Percentiles rank a stretch among this genome's conserved stretches.
Evolutionary conservation across 352 stramenopile genomes (phyloP).

Genomic region (Phytophthora cactorum): DNA sequence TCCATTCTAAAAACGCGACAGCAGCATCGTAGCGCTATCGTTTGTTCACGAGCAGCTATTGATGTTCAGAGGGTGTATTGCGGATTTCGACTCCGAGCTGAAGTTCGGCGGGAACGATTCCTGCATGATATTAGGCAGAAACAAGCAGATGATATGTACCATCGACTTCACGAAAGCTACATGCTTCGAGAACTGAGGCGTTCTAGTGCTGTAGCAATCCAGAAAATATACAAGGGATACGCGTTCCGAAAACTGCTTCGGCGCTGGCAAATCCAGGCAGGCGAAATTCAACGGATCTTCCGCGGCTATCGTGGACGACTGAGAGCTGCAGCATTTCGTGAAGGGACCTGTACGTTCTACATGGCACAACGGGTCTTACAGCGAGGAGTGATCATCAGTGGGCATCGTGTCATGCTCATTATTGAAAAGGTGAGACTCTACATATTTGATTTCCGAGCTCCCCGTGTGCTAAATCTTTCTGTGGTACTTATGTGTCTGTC

Average conservation of each 20-base stretch:
- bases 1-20: conserved; percentile 53
- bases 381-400: conserved; percentile 58
- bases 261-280: conserved; percentile 41
- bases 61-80: conserved; percentile 60
- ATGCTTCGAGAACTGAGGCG: conserved; percentile 55
- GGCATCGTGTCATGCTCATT: conserved; percentile 50
- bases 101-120: conserved; percentile 47
- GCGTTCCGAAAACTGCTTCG: conserved; percentile 35
- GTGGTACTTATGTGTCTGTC: neutral
- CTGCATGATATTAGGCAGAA: conserved; percentile 55
- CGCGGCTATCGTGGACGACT: conserved; percentile 59
- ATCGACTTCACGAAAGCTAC: conserved; percentile 39
- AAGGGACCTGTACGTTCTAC: conserved; percentile 73
- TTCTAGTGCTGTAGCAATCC: conserved; percentile 53
- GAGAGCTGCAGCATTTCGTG: conserved; percentile 62
- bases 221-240: conserved; percentile 66
- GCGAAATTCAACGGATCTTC: conserved; percentile 60
- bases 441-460: neutral
- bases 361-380: conserved; percentile 75
- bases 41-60: conserved; percentile 40
- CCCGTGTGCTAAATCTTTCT: conserved; percentile 1
- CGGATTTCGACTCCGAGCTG: conserved; percentile 63
- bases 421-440: conserved; percentile 58
- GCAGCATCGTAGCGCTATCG: conserved; percentile 20
- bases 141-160: conserved; percentile 52